Percentiles rank a stretch among this genome's conserved stretches.
phyloP scores from a whole-genome alignment of 164 flowering plant genomes.

The Piper betle region DNA sequence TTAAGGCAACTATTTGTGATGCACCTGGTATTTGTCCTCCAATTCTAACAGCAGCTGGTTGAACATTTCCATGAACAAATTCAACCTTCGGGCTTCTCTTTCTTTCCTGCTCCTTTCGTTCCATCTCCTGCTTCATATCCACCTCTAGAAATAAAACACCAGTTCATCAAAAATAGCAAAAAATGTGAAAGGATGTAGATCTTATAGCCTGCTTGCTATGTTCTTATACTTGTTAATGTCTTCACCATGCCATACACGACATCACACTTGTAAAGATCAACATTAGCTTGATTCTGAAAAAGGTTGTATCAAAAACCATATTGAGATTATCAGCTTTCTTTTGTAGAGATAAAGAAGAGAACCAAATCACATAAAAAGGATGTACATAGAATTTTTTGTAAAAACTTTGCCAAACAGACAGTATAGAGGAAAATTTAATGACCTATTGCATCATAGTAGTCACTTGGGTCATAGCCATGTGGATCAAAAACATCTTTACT shows the following conservation, averaged over 20 bases:
- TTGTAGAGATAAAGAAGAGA: too few species aligned
- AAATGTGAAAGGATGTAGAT: too few species aligned
- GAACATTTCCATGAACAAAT: slow-evolving; percentile 54
- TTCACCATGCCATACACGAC: too few species aligned
- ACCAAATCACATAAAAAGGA: too few species aligned
- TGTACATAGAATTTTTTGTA: background rate
- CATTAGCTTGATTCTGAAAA: too few species aligned
- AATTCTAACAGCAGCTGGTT: slow-evolving; percentile 34
- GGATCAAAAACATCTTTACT: slow-evolving; percentile 95
- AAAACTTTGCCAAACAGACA: background rate
- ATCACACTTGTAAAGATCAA: too few species aligned
- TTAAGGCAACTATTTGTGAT: background rate
- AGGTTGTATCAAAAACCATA: too few species aligned
- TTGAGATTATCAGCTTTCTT: too few species aligned
- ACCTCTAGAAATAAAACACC: slow-evolving; percentile 36
- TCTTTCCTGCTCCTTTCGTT: slow-evolving; percentile 76
- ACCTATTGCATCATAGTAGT: slow-evolving; percentile 91
- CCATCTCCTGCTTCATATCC: slow-evolving; percentile 78
- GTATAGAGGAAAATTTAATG: slow-evolving; percentile 9
- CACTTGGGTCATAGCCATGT: slow-evolving; percentile 88
- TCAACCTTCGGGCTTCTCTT: slow-evolving; percentile 73
- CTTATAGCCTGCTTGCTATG: too few species aligned
- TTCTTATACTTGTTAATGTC: too few species aligned
- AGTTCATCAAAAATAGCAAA: background rate
- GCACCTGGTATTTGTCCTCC: slow-evolving; percentile 51